phyloP scores from a whole-genome alignment of 108 stramenopile species.

The Aurantiochytrium sp. region DNA sequence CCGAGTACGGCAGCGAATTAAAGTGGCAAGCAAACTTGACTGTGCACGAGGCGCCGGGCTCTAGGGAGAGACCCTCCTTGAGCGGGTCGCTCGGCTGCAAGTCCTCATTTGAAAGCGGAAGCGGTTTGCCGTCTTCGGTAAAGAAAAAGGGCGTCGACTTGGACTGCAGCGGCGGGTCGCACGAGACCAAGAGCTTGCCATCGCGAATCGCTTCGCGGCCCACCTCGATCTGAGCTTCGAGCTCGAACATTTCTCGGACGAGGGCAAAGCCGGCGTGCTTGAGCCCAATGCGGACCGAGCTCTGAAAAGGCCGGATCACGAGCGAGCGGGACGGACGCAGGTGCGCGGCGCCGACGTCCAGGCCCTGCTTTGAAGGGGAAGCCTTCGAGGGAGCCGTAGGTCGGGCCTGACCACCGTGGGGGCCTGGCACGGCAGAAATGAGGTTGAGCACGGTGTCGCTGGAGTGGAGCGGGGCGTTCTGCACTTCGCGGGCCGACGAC shows the following conservation, averaged over 20 bases:
- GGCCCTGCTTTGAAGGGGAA: background rate
- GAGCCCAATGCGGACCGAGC: background rate
- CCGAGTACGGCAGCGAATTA: background rate
- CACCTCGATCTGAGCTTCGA: background rate
- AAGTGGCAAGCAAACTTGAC: background rate
- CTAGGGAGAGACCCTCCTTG: background rate
- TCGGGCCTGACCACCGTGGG: too few species aligned
- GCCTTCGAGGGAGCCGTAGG: too few species aligned
- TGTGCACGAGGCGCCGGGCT: background rate
- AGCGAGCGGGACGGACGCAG: background rate
- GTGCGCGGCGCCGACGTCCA: too few species aligned
- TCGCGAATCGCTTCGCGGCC: background rate
- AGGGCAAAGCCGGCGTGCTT: background rate
- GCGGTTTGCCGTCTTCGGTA: background rate
- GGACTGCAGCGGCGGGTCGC: slow-evolving; percentile 13
- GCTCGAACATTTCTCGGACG: background rate
- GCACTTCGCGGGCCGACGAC: background rate
- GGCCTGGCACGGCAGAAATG: background rate
- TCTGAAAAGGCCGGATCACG: background rate
- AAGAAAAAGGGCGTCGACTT: background rate
- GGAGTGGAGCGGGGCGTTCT: background rate
- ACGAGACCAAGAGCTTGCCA: background rate
- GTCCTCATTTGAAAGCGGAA: background rate
- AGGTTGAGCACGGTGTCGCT: background rate
- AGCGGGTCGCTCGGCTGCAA: background rate